These are phyloP conservation scores for Euclidium syriacum DNA, from an alignment of 345 rosid genomes.

Conservation along the genomic window DNA sequence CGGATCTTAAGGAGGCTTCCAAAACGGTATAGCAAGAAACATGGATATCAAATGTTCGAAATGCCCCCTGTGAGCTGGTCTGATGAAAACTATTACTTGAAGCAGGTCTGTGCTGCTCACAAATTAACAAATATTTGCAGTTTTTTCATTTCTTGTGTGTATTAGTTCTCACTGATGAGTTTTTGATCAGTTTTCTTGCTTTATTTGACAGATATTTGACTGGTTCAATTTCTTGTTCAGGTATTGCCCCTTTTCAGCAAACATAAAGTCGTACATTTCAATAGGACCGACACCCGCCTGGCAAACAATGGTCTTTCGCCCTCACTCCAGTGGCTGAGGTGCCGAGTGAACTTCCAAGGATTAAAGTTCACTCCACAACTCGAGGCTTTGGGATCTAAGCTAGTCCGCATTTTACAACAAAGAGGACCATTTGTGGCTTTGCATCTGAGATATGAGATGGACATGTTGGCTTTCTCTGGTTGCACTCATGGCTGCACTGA, in stretches of 20 bases:
- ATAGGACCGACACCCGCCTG: slow-evolving; percentile 79
- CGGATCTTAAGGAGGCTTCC: slow-evolving; percentile 79
- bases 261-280: slow-evolving; percentile 75
- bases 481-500: slow-evolving; percentile 86
- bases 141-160: neutral
- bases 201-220: neutral
- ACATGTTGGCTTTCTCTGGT: slow-evolving; percentile 98
- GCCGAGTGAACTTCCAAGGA: slow-evolving; percentile 87
- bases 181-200: neutral
- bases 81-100: slow-evolving; percentile 75
- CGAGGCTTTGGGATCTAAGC: slow-evolving; percentile 76
- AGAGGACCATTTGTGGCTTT: slow-evolving; percentile 81
- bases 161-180: neutral
- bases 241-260: slow-evolving; percentile 72
- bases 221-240: slow-evolving; percentile 41
- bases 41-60: slow-evolving; percentile 50
- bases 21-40: slow-evolving; percentile 55
- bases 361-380: slow-evolving; percentile 84
- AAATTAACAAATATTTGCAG: neutral
- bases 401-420: slow-evolving; percentile 61
- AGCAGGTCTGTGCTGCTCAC: slow-evolving; percentile 51
- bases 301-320: slow-evolving; percentile 79
- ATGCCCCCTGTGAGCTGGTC: slow-evolving; percentile 99
- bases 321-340: slow-evolving; percentile 79
- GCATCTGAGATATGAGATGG: slow-evolving; percentile 99